These are phyloP conservation scores for Alloteropsis angusta DNA, from an alignment of 202 grass and related monocot species.

Conservation along the genomic window DNA sequence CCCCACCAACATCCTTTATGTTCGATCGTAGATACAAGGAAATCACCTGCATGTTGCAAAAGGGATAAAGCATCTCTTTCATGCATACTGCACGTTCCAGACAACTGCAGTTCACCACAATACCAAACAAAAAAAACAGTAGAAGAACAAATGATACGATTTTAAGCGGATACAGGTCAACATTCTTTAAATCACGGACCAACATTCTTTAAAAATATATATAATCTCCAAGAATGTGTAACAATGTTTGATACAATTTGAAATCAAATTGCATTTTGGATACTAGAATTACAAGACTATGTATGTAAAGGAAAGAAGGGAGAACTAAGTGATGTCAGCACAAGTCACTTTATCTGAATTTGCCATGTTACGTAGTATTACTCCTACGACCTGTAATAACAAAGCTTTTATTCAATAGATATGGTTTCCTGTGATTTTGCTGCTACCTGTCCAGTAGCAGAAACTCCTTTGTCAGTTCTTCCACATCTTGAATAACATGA, in stretches of 20 bases:
- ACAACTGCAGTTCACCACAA: not conserved
- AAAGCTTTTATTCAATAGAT: not conserved
- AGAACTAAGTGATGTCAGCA: not conserved
- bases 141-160: not conserved
- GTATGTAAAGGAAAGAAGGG: not conserved
- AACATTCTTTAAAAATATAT: too few species aligned
- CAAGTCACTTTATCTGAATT: not conserved
- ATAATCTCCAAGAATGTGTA: not conserved
- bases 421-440: not conserved
- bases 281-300: not conserved
- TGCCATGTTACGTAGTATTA: not conserved
- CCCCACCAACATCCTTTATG: slow-evolving; percentile 40
- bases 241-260: not conserved
- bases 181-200: not conserved
- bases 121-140: not conserved
- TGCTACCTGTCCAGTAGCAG: slow-evolving; percentile 79
- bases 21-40: slow-evolving; percentile 81
- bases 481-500: slow-evolving; percentile 82
- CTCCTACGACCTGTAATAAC: not conserved
- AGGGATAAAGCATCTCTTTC: not conserved
- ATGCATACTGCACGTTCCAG: not conserved
- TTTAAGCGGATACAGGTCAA: not conserved
- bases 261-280: not conserved
- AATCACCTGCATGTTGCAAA: slow-evolving; percentile 59
- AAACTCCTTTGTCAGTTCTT: slow-evolving; percentile 97